These are phyloP conservation scores for Pyrenophora teres DNA, from an alignment of 2,329 filamentous ascomycete species.

Conservation along the genomic window DNA sequence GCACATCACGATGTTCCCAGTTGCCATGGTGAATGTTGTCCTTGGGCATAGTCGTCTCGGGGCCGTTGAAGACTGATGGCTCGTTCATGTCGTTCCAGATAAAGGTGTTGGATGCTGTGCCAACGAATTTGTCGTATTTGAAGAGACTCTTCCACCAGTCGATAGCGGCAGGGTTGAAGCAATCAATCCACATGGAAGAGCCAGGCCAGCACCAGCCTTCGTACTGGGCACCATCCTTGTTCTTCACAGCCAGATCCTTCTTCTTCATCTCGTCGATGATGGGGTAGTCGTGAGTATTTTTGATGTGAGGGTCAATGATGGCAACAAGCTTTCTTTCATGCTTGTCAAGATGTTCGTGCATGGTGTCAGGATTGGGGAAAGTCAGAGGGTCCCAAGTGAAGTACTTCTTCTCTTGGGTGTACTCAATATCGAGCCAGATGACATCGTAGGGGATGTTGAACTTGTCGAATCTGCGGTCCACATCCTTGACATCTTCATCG, in stretches of 20 bases:
- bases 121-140: slow-evolving; percentile 85
- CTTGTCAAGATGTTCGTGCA: slow-evolving; percentile 84
- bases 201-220: slow-evolving; percentile 99
- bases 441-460: slow-evolving; percentile 95
- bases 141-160: slow-evolving; percentile 92
- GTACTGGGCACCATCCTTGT: slow-evolving; percentile 87
- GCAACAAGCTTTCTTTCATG: slow-evolving; percentile 88
- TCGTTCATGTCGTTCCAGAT: slow-evolving; percentile 99
- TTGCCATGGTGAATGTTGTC: slow-evolving; percentile 89
- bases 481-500: slow-evolving; percentile 94
- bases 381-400: slow-evolving; percentile 95
- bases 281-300: slow-evolving; percentile 79
- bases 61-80: slow-evolving; percentile 97
- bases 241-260: slow-evolving; percentile 81
- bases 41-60: slow-evolving; percentile 98
- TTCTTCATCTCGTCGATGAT: slow-evolving; percentile 81
- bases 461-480: slow-evolving; percentile 95
- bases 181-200: slow-evolving; percentile 93
- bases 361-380: slow-evolving; percentile 82
- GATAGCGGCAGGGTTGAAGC: slow-evolving; percentile 88
- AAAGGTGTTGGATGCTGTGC: slow-evolving; percentile 82
- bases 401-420: slow-evolving; percentile 95
- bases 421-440: slow-evolving; percentile 98
- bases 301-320: slow-evolving; percentile 98
- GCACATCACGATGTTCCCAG: slow-evolving; percentile 96